These are phyloP conservation scores for Dothideomycetes sp. DNA, from an alignment of 2,329 filamentous ascomycete species.

Conservation along the genomic window DNA sequence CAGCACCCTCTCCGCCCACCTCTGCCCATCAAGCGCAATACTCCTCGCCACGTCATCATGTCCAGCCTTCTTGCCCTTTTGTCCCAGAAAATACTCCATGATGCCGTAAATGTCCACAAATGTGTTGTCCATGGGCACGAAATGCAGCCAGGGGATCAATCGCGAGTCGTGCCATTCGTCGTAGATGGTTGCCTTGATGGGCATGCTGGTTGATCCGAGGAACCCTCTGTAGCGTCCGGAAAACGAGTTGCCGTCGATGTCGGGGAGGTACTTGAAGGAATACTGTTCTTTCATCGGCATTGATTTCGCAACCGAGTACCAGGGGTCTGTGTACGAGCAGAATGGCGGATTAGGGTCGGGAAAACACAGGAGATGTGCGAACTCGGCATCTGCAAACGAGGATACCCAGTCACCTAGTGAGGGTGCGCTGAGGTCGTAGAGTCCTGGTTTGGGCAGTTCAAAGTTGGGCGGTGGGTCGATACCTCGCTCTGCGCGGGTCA, in stretches of 20 bases:
- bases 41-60: constrained; percentile 48
- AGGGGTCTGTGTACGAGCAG: constrained; percentile 37
- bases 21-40: constrained; percentile 55
- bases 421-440: constrained; percentile 25
- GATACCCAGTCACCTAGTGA: constrained; percentile 29
- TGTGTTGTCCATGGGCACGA: constrained; percentile 66
- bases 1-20: constrained; percentile 58
- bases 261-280: constrained; percentile 56
- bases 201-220: constrained; percentile 56
- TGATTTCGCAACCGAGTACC: constrained; percentile 22
- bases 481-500: constrained; percentile 37
- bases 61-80: constrained; percentile 18
- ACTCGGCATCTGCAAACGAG: constrained; percentile 29
- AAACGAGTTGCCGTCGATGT: constrained; percentile 58
- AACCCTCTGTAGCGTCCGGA: constrained; percentile 38
- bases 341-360: constrained; percentile 22
- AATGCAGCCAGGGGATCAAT: constrained; percentile 68
- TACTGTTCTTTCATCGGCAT: constrained; percentile 32
- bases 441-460: constrained; percentile 24
- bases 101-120: constrained; percentile 63
- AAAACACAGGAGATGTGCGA: constrained; percentile 34
- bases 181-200: constrained; percentile 69
- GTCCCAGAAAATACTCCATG: constrained; percentile 63
- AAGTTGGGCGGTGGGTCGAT: constrained; percentile 26
- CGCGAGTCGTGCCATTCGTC: constrained; percentile 66